Base-by-base conservation (phyloP, 768 basidiomycete genomes). In the Pholiota conissans region DNA sequence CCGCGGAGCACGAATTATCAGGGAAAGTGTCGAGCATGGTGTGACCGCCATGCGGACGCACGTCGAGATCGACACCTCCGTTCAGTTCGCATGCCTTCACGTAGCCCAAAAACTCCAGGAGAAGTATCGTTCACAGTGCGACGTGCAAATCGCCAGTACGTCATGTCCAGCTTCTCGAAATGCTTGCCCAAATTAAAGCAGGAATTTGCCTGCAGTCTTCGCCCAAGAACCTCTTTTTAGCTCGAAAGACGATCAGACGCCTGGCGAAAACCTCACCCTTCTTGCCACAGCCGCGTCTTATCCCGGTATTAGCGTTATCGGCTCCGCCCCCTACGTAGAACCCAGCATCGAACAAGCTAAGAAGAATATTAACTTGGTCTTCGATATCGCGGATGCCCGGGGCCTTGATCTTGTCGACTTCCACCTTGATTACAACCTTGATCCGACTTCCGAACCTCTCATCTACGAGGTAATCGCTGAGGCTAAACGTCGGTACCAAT, bases 261-360 rank as follows among this genome's bases (percentile, higher is more conserved):
- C 79, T 34, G 79, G 80, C 6, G 62, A 64, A 24, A 85, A 86
- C 63, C 79, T 75, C 56, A 58, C 59, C 16, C 73, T 84, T 45
- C 74, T 88, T 5, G 67, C 65, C 28, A 61, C 71, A 40, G 84
- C 83, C n/a, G 67, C 75, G 8, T 54, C 61, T 26, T 68, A 68
- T 24, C 66, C 67, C 5, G 77, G 74, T 6, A 75, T 87, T 20
- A 73, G 75, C 29, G 84, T 79, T 24, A 69, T 88, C 37, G 85
- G 86, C 28, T 89, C 85, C 34, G 85, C 85, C 26, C 85, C 84
- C 0, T 87, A 86, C 69, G 82, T 86, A 28, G 86, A 89, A 64
- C 78, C 76, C 40, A 79, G 75, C 13, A 56, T 65, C 30, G 68
- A 71, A 20, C 77, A 80, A 55, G 79, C 82, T 16, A 78, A 79